phyloP scores from a whole-genome alignment of 2,329 filamentous ascomycete species.

The Mycosphaerelloides madeirae region DNA sequence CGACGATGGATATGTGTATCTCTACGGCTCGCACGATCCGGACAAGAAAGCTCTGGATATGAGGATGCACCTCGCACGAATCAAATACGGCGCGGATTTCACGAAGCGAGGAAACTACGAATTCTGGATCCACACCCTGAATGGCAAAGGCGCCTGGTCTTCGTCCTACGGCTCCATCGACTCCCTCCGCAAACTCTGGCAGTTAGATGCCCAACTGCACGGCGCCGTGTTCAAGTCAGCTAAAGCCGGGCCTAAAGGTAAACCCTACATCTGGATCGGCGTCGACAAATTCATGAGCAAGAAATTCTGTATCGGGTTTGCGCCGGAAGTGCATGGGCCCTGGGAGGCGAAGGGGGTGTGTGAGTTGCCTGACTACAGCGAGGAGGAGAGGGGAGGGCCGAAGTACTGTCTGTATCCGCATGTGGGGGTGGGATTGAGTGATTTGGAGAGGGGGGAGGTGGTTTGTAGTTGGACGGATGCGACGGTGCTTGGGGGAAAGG shows the following conservation, averaged over 20 bases:
- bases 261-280: slow-evolving; percentile 6
- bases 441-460: slow-evolving; percentile 3
- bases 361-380: slow-evolving; percentile 3
- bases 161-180: neutral
- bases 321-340: neutral
- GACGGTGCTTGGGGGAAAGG: slow-evolving; percentile 3
- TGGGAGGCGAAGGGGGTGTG: slow-evolving; percentile 7
- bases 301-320: slow-evolving; percentile 1
- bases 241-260: slow-evolving; percentile 1
- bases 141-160: slow-evolving; percentile 2
- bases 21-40: slow-evolving; percentile 4
- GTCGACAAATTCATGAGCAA: slow-evolving; percentile 4
- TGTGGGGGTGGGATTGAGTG: slow-evolving; percentile 1
- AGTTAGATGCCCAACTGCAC: slow-evolving; percentile 4
- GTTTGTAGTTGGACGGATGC: slow-evolving; percentile 9
- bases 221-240: slow-evolving; percentile 2
- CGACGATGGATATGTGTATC: slow-evolving; percentile 6
- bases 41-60: slow-evolving; percentile 1
- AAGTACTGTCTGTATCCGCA: slow-evolving; percentile 8
- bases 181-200: slow-evolving; percentile 1
- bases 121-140: slow-evolving; percentile 5
- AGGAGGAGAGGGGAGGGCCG: slow-evolving; percentile 3
- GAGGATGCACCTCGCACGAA: slow-evolving; percentile 4
- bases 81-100: slow-evolving; percentile 6
- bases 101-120: slow-evolving; percentile 7